These are phyloP conservation scores for Hanseniaspora thailandica DNA, from an alignment of 805 yeast genomes.

Conservation along the genomic window DNA sequence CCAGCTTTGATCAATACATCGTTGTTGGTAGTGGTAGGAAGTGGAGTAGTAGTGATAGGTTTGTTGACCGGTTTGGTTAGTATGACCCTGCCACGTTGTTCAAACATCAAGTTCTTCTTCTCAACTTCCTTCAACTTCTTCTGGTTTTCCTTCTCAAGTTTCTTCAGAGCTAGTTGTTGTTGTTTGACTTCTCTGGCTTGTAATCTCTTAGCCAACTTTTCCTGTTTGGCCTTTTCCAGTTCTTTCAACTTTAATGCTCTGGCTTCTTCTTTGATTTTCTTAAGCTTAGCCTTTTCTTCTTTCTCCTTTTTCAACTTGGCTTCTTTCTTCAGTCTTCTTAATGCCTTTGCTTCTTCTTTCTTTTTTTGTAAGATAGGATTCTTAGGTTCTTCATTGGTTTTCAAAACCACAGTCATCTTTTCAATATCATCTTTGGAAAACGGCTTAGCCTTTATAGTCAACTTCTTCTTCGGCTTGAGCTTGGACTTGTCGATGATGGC, in stretches of 20 bases:
- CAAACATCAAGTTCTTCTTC: neutral
- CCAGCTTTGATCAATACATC: neutral
- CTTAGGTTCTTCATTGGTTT: constrained; percentile 1
- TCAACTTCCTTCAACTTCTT: constrained; percentile 1
- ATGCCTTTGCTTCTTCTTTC: constrained; percentile 1
- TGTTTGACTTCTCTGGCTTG: neutral
- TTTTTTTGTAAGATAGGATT: neutral
- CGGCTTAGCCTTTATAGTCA: neutral
- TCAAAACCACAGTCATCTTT: neutral
- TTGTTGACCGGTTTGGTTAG: too few relatives aligned
- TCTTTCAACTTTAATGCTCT: neutral
- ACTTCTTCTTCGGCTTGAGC: neutral
- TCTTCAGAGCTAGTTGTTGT: constrained; percentile 1
- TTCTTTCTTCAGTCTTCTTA: neutral
- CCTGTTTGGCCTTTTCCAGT: neutral
- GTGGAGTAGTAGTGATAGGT: too few relatives aligned
- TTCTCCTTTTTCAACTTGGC: neutral
- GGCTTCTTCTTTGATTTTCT: neutral
- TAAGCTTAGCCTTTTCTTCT: constrained; percentile 1
- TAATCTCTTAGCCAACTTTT: neutral
- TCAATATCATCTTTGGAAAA: neutral
- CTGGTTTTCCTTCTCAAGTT: constrained; percentile 7
- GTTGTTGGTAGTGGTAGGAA: too few relatives aligned
- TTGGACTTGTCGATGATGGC: constrained; percentile 5
- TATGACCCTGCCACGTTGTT: too few relatives aligned